Conservation (phyloP, 768 basidiomycete genomes). For the Leccinum arenicola region DNA sequence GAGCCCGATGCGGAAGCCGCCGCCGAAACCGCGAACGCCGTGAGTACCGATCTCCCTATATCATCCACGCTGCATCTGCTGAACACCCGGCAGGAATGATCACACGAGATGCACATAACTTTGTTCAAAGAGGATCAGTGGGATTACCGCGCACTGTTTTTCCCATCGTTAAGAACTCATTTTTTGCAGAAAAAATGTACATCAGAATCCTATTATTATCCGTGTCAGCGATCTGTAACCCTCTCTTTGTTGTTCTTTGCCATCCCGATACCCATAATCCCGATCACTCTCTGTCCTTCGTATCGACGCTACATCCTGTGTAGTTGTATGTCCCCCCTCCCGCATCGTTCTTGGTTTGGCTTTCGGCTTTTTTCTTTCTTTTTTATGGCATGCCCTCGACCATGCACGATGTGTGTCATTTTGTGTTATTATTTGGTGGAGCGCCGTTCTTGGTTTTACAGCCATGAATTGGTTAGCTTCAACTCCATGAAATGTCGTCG, state of each 20-base stretch:
- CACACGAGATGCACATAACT: constrained; percentile 10
- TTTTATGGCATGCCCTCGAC: constrained; percentile 12
- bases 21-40: constrained; percentile 37
- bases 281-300: constrained; percentile 1
- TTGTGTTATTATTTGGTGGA: constrained; percentile 15
- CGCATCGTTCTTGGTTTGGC: constrained; percentile 25
- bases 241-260: constrained; percentile 1
- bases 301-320: constrained; percentile 18
- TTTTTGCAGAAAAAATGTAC: constrained; percentile 32
- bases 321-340: constrained; percentile 15
- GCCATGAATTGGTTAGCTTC: neutral
- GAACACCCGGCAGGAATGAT: constrained; percentile 19
- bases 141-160: constrained; percentile 11
- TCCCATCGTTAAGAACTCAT: constrained; percentile 12
- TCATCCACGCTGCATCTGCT: neutral
- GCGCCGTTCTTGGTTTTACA: constrained; percentile 8
- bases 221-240: constrained; percentile 27
- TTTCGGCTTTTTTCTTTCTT: constrained; percentile 10
- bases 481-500: neutral
- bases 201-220: constrained; percentile 34
- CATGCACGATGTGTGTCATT: constrained; percentile 9
- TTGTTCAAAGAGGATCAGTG: constrained; percentile 9
- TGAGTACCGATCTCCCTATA: constrained; percentile 10
- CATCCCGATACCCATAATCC: constrained; percentile 19
- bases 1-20: constrained; percentile 47